Conservation (phyloP, 495 filamentous ascomycete species). For the Articulospora tetracladia region DNA sequence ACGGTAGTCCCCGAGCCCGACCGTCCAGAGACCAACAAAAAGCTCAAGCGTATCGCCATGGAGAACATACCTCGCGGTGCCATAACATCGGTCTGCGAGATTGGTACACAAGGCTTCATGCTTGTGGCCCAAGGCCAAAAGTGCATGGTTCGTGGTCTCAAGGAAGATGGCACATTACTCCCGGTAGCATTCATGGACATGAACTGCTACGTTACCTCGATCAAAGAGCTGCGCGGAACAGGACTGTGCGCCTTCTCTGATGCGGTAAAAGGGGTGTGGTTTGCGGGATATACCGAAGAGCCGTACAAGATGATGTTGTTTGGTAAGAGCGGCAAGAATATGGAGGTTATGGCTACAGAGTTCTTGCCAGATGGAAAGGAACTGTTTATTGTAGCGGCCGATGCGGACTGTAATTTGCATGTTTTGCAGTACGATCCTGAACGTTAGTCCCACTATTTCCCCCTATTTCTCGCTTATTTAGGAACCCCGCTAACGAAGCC, state of each 20-base stretch:
- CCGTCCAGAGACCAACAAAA: slow-evolving; percentile 76
- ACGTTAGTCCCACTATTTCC: slow-evolving; percentile 38
- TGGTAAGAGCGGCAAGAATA: slow-evolving; percentile 69
- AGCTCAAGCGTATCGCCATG: slow-evolving; percentile 78
- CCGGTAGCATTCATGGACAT: slow-evolving; percentile 98
- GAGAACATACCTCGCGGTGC: slow-evolving; percentile 87
- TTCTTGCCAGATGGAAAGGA: slow-evolving; percentile 85
- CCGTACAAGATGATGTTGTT: slow-evolving; percentile 95
- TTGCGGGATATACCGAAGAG: slow-evolving; percentile 90
- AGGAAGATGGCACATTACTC: slow-evolving; percentile 86
- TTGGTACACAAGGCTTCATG: slow-evolving; percentile 91
- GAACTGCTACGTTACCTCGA: slow-evolving; percentile 81
- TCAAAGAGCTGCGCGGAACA: slow-evolving; percentile 76
- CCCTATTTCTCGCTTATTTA: background rate
- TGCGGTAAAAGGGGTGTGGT: slow-evolving; percentile 90
- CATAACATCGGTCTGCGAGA: slow-evolving; percentile 80
- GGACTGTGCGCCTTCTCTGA: slow-evolving; percentile 83
- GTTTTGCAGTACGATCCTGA: slow-evolving; percentile 94
- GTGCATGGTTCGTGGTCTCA: slow-evolving; percentile 91
- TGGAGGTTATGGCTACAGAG: slow-evolving; percentile 79
- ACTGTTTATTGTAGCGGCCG: slow-evolving; percentile 76
- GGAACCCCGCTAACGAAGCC: slow-evolving; percentile 4
- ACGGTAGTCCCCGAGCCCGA: slow-evolving; percentile 86
- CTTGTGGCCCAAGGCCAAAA: slow-evolving; percentile 94
- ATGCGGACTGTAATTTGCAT: slow-evolving; percentile 82